Evolutionary conservation across 2,329 filamentous ascomycete species (phyloP).

Genomic region (Calonectria fujianensis): DNA sequence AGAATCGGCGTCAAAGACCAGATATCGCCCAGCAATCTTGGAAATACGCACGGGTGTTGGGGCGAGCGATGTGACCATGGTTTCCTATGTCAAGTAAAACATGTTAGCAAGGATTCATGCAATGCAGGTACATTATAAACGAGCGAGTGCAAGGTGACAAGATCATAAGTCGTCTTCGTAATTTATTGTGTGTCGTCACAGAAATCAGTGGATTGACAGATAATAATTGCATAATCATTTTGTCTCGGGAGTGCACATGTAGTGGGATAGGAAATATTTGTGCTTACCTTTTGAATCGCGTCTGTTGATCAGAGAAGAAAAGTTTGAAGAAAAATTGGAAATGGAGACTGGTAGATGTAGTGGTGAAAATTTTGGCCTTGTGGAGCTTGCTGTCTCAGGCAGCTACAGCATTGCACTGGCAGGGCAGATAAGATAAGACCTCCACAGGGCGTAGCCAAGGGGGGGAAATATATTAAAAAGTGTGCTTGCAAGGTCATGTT

Average conservation of each 20-base stretch:
- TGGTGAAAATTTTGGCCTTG: constrained; percentile 49
- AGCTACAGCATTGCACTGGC: neutral
- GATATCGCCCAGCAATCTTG: constrained; percentile 85
- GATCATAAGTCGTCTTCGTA: constrained; percentile 68
- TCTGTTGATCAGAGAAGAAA: constrained; percentile 48
- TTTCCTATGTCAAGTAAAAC: constrained; percentile 43
- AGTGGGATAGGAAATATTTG: constrained; percentile 24
- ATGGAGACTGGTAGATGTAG: constrained; percentile 45
- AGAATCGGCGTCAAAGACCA: constrained; percentile 90
- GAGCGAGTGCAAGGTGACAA: constrained; percentile 40
- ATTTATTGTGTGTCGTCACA: constrained; percentile 66
- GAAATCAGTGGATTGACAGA: constrained; percentile 77
- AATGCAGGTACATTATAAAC: constrained; percentile 34
- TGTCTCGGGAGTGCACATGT: constrained; percentile 40
- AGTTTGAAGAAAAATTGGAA: constrained; percentile 30
- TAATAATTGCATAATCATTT: constrained; percentile 72
- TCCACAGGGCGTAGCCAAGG: constrained; percentile 18
- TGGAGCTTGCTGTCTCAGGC: constrained; percentile 43
- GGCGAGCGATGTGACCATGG: constrained; percentile 45
- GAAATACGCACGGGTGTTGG: constrained; percentile 82
- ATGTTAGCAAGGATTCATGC: constrained; percentile 46
- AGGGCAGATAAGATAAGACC: constrained; percentile 41
- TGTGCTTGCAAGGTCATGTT: constrained; percentile 22
- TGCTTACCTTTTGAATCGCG: constrained; percentile 48
- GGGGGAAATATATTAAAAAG: constrained; percentile 20